Evolutionary conservation across 1,284 basidiomycete genomes (phyloP).

Genomic region (Boletus sp.): DNA sequence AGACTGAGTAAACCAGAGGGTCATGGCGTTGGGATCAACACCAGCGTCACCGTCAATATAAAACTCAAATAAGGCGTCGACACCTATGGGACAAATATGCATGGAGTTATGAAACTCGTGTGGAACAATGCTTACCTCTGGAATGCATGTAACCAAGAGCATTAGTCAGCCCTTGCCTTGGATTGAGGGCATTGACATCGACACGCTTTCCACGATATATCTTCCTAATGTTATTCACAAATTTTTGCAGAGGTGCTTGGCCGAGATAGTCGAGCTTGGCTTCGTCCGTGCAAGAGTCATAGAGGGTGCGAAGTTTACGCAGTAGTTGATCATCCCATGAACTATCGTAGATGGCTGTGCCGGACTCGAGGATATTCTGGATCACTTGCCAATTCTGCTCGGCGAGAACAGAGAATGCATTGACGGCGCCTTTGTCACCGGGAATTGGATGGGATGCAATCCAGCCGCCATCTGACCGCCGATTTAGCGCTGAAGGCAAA

Average conservation of each 20-base stretch:
- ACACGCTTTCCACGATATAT: slow-evolving; percentile 54
- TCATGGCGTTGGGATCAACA: slow-evolving; percentile 84
- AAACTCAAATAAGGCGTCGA: slow-evolving; percentile 76
- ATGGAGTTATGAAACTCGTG: background rate
- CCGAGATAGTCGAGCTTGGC: slow-evolving; percentile 59
- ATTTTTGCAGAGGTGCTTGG: slow-evolving; percentile 54
- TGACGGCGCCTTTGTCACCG: slow-evolving; percentile 72
- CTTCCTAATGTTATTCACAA: slow-evolving; percentile 53
- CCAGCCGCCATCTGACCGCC: slow-evolving; percentile 73
- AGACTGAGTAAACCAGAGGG: slow-evolving; percentile 83
- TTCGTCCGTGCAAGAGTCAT: slow-evolving; percentile 82
- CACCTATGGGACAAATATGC: slow-evolving; percentile 43
- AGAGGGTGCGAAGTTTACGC: slow-evolving; percentile 76
- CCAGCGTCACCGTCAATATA: slow-evolving; percentile 86
- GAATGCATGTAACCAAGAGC: slow-evolving; percentile 87
- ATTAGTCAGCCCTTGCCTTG: slow-evolving; percentile 61
- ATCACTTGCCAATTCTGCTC: slow-evolving; percentile 65
- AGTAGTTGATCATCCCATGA: slow-evolving; percentile 68
- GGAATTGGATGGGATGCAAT: slow-evolving; percentile 76
- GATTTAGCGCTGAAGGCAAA: slow-evolving; percentile 4
- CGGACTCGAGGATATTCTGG: slow-evolving; percentile 52
- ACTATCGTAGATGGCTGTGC: slow-evolving; percentile 25
- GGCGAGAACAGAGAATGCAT: slow-evolving; percentile 57
- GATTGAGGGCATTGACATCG: slow-evolving; percentile 34
- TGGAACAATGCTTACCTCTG: slow-evolving; percentile 47